Conservation (phyloP, 2,329 filamentous ascomycete species). For the Pseudopithomyces chartarum region DNA sequence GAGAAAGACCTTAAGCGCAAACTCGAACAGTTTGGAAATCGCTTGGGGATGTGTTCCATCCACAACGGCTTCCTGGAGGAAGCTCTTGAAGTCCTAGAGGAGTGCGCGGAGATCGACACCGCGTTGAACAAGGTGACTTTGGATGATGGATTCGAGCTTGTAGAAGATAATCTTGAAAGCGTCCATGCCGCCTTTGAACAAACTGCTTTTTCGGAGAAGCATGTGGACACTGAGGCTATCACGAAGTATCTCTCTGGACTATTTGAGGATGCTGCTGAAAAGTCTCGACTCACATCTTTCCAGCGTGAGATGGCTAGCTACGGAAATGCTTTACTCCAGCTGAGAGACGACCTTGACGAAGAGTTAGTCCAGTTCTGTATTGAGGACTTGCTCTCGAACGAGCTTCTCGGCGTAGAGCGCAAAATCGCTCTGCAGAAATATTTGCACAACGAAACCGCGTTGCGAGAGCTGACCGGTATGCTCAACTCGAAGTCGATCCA, state of each 20-base stretch:
- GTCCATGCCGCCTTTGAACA: conserved; percentile 50
- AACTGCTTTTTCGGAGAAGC: conserved; percentile 18
- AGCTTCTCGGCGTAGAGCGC: conserved; percentile 58
- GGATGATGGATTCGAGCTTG: conserved; percentile 51
- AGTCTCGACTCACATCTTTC: conserved; percentile 11
- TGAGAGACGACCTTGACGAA: conserved; percentile 44
- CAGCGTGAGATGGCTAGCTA: conserved; percentile 18
- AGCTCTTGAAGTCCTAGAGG: conserved; percentile 35
- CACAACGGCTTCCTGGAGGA: conserved; percentile 58
- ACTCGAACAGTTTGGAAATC: conserved; percentile 57
- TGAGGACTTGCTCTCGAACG: conserved; percentile 54
- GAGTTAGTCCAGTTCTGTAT: conserved; percentile 53
- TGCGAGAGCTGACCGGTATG: conserved; percentile 28
- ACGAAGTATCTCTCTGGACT: conserved; percentile 25
- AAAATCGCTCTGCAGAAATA: conserved; percentile 30
- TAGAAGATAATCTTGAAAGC: conserved; percentile 61
- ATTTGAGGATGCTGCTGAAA: conserved; percentile 12
- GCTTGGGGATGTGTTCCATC: conserved; percentile 61
- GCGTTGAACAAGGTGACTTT: conserved; percentile 27
- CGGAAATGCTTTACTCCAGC: conserved; percentile 19
- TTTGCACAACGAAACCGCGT: conserved; percentile 24
- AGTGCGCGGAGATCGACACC: conserved; percentile 16
- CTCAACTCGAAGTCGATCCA: conserved; percentile 30
- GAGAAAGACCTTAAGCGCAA: conserved; percentile 54
- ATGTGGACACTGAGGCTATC: conserved; percentile 24